These are phyloP conservation scores for Closterium sp. DNA, from an alignment of 139 green algal genomes.

Conservation along the genomic window DNA sequence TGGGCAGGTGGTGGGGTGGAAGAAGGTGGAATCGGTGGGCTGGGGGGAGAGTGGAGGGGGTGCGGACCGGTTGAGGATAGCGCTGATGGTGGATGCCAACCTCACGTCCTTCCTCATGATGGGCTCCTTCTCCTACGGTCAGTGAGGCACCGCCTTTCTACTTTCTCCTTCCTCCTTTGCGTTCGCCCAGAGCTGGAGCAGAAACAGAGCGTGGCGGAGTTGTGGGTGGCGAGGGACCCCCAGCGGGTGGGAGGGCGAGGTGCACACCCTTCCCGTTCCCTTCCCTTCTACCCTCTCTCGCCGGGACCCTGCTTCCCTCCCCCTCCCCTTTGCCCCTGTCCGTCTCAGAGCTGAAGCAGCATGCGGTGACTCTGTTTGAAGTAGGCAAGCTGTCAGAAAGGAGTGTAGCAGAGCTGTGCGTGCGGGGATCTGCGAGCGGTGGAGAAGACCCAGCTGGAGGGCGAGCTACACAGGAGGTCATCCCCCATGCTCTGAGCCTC, in stretches of 20 bases:
- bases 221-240: no score
- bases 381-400: conserved; percentile 62
- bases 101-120: conserved; percentile 90
- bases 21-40: conserved; percentile 1
- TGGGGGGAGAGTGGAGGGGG: neutral
- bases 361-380: conserved; percentile 81
- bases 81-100: conserved; percentile 86
- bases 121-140: conserved; percentile 77
- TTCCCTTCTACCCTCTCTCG: no score
- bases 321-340: no score
- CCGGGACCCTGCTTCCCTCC: no score
- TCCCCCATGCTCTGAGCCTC: no score
- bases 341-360: conserved; percentile 78
- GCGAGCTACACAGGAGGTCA: conserved; percentile 41
- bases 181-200: no score
- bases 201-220: no score
- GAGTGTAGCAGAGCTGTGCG: conserved; percentile 29
- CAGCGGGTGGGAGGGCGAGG: no score
- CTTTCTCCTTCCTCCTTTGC: neutral
- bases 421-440: conserved; percentile 35
- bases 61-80: conserved; percentile 59
- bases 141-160: conserved; percentile 23
- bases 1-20: neutral
- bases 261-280: no score
- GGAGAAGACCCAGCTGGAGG: conserved; percentile 38